These are phyloP conservation scores for Cyanidioschyzon merolae DNA, from an alignment of 23 red algal genomes.

Conservation along the genomic window DNA sequence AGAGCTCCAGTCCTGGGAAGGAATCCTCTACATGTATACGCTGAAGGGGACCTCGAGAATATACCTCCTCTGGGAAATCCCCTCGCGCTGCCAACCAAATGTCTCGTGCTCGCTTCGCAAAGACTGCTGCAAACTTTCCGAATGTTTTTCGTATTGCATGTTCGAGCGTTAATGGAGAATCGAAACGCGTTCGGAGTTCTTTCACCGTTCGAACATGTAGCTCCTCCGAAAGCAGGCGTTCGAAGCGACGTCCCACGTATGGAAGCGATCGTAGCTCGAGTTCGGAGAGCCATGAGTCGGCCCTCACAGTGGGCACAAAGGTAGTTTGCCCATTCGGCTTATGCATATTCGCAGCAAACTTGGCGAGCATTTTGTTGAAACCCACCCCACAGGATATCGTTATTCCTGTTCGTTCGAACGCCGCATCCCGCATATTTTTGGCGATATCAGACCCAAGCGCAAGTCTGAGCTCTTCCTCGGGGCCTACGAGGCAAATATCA, in stretches of 20 bases:
- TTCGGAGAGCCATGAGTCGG: neutral
- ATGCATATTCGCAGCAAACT: constrained; percentile 17
- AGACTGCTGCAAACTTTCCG: neutral
- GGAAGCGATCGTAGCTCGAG: neutral
- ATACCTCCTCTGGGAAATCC: neutral
- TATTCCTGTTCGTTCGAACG: neutral
- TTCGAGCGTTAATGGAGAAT: neutral
- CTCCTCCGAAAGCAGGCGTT: neutral
- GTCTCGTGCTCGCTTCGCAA: neutral
- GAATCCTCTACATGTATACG: neutral
- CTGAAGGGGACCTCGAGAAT: neutral
- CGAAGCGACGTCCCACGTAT: neutral
- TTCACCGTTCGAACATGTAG: neutral
- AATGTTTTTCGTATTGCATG: neutral
- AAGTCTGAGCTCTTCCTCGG: neutral
- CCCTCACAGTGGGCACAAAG: neutral
- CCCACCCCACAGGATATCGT: constrained; percentile 13
- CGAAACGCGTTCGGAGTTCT: neutral
- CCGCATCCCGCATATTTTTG: neutral
- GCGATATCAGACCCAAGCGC: constrained; percentile 10
- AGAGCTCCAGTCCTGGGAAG: neutral
- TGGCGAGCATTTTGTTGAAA: constrained; percentile 21
- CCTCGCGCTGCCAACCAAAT: neutral
- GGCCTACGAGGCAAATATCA: neutral
- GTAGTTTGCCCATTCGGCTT: constrained; percentile 21